phyloP scores from a whole-genome alignment of 495 filamentous ascomycete genomes.

The Daldinia decipiens region DNA sequence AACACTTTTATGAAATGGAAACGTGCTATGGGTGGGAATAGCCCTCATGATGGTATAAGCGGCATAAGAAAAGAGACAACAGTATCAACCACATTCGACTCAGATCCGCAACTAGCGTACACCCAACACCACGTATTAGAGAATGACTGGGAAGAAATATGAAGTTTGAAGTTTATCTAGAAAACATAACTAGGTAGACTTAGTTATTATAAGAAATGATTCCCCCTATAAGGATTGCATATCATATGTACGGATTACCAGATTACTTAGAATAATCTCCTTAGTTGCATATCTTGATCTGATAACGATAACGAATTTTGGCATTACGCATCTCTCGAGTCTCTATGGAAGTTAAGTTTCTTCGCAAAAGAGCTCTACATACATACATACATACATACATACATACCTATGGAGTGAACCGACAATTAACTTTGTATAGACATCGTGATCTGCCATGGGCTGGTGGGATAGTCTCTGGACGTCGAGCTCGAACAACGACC shows the following conservation, averaged over 20 bases:
- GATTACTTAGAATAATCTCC: too few relatives aligned
- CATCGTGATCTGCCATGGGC: constrained; percentile 62
- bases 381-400: too few relatives aligned
- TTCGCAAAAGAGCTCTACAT: neutral
- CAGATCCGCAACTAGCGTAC: too few relatives aligned
- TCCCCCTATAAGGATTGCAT: too few relatives aligned
- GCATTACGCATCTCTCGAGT: constrained; percentile 16
- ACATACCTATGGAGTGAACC: constrained; percentile 11
- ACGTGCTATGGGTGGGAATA: too few relatives aligned
- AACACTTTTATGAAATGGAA: too few relatives aligned
- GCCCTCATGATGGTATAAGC: neutral
- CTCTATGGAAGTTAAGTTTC: neutral
- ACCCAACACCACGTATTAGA: too few relatives aligned
- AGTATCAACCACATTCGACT: neutral
- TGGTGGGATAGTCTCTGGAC: constrained; percentile 69
- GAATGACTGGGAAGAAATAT: too few relatives aligned
- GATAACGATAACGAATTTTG: constrained; percentile 42
- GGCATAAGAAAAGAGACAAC: neutral
- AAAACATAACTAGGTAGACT: too few relatives aligned
- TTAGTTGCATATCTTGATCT: constrained; percentile 18
- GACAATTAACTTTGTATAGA: constrained; percentile 1
- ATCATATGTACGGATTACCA: too few relatives aligned
- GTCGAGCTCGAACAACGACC: constrained; percentile 64
- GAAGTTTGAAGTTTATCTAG: too few relatives aligned
- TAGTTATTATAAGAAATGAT: too few relatives aligned